Conservation (phyloP, 1,284 basidiomycete species). For the Rhodotorula sp. region DNA sequence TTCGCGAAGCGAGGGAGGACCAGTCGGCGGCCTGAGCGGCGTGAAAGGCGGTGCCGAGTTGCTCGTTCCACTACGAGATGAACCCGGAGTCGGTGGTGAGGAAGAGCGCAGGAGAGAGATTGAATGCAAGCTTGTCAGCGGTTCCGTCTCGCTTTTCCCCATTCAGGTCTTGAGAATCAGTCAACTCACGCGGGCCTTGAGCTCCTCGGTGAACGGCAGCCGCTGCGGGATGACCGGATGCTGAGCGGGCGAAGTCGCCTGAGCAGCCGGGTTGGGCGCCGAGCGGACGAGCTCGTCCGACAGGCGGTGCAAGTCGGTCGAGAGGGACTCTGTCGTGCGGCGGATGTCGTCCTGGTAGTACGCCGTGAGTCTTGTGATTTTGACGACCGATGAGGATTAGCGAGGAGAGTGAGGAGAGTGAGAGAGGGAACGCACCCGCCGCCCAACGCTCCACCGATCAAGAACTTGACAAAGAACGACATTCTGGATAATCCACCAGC, state of each 20-base stretch:
- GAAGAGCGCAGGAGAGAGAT: not conserved
- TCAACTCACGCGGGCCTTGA: conserved; percentile 27
- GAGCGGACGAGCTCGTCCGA: conserved; percentile 18
- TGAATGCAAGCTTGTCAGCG: too few species aligned
- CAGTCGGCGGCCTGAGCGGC: conserved; percentile 12
- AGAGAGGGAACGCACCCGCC: conserved; percentile 6
- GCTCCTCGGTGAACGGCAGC: conserved; percentile 24
- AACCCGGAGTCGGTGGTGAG: not conserved
- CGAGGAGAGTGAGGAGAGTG: not conserved
- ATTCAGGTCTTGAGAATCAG: too few species aligned
- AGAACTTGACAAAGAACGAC: conserved; percentile 32
- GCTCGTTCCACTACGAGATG: conserved; percentile 25
- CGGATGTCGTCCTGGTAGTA: conserved; percentile 30
- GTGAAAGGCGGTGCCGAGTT: conserved; percentile 16
- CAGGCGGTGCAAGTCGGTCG: conserved; percentile 18
- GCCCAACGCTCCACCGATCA: conserved; percentile 21
- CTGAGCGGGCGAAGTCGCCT: not conserved
- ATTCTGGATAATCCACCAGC: not conserved
- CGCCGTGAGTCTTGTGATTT: conserved; percentile 14
- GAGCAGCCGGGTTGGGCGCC: not conserved
- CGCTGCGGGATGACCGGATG: conserved; percentile 18
- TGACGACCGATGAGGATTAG: not conserved
- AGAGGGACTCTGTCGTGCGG: conserved; percentile 7
- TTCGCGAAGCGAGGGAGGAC: not conserved
- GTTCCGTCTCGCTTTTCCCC: too few species aligned